Percentiles rank a stretch among this genome's conserved stretches.
These are phyloP conservation scores for Boletus edulis DNA, from an alignment of 768 basidiomycete genomes.

Conservation along the genomic window DNA sequence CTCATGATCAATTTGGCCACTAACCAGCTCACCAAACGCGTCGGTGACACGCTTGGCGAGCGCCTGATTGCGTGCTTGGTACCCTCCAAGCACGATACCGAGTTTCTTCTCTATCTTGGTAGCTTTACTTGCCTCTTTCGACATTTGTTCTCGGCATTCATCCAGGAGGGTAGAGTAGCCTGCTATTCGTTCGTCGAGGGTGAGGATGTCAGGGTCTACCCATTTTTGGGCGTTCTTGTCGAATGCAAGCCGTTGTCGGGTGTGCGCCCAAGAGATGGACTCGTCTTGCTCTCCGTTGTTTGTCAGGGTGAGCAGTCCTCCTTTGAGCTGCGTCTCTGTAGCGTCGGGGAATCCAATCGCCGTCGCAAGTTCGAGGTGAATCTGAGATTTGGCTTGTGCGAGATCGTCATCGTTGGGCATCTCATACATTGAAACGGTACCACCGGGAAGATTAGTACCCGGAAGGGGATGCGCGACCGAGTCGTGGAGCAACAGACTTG, in stretches of 20 bases:
- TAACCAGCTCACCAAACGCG: slow-evolving; percentile 69
- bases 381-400: slow-evolving; percentile 60
- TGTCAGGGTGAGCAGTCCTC: slow-evolving; percentile 65
- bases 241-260: slow-evolving; percentile 62
- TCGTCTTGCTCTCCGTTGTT: slow-evolving; percentile 63
- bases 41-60: slow-evolving; percentile 61
- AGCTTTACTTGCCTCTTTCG: slow-evolving; percentile 76
- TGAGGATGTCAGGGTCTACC: slow-evolving; percentile 64
- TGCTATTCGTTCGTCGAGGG: slow-evolving; percentile 53
- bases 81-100: slow-evolving; percentile 84
- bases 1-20: slow-evolving; percentile 66
- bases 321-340: slow-evolving; percentile 71
- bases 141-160: slow-evolving; percentile 66
- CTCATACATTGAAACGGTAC: slow-evolving; percentile 63
- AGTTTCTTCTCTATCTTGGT: slow-evolving; percentile 91
- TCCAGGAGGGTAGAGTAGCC: slow-evolving; percentile 65
- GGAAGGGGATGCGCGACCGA: slow-evolving; percentile 84
- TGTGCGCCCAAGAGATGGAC: slow-evolving; percentile 66
- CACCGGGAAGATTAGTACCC: slow-evolving; percentile 77
- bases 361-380: slow-evolving; percentile 79
- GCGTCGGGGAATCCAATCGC: slow-evolving; percentile 85
- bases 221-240: slow-evolving; percentile 56
- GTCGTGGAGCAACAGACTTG: slow-evolving; percentile 80
- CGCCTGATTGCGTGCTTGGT: slow-evolving; percentile 70
- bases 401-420: slow-evolving; percentile 79